These are phyloP conservation scores for Podospora comata DNA, from an alignment of 495 filamentous ascomycete genomes.

Conservation along the genomic window DNA sequence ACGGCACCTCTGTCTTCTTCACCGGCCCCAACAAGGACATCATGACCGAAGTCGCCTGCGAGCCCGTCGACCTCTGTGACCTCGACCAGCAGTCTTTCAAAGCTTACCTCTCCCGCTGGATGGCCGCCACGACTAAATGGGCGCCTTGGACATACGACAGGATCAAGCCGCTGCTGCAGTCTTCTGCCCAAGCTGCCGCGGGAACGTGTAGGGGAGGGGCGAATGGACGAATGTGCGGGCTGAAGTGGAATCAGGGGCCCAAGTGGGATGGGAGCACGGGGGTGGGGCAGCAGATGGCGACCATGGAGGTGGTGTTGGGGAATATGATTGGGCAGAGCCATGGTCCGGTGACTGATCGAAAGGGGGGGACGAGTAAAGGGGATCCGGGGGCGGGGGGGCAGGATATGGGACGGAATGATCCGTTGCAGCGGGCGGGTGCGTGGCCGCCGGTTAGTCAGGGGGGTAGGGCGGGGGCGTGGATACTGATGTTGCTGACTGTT, in stretches of 20 bases:
- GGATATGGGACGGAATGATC: constrained; percentile 35
- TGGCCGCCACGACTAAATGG: constrained; percentile 68
- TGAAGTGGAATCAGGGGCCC: constrained; percentile 59
- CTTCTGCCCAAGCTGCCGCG: constrained; percentile 64
- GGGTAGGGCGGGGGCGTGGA: constrained; percentile 59
- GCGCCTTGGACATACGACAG: constrained; percentile 58
- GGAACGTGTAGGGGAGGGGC: constrained; percentile 57
- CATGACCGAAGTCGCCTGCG: constrained; percentile 72
- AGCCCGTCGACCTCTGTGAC: constrained; percentile 60
- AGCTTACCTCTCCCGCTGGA: constrained; percentile 71
- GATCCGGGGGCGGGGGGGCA: constrained; percentile 62
- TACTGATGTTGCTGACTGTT: constrained; percentile 53
- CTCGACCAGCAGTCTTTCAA: constrained; percentile 78
- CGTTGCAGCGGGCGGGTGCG: constrained; percentile 18
- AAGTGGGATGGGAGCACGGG: constrained; percentile 56
- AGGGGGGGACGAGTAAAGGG: constrained; percentile 73
- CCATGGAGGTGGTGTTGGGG: constrained; percentile 62
- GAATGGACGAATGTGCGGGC: constrained; percentile 64
- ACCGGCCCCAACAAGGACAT: constrained; percentile 43
- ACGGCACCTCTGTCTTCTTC: constrained; percentile 54
- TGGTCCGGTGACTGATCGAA: constrained; percentile 59
- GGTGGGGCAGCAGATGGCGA: constrained; percentile 69
- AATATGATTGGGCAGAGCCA: constrained; percentile 48
- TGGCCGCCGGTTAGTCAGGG: constrained; percentile 38
- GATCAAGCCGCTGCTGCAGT: constrained; percentile 61